These are phyloP conservation scores for Pichia pseudocactophila DNA, from an alignment of 805 yeast genomes.

Conservation along the genomic window DNA sequence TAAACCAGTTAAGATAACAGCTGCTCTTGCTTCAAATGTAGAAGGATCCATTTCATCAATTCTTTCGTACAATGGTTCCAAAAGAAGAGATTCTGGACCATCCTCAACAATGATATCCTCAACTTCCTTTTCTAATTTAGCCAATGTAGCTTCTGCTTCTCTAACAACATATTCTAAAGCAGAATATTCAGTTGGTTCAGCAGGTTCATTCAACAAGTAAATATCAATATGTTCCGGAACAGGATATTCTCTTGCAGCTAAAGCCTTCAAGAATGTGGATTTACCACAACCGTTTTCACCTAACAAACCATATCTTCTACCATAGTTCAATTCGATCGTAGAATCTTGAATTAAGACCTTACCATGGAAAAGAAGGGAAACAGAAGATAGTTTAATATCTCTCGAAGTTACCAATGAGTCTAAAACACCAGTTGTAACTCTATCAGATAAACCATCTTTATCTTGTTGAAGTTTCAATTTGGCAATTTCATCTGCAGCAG, in stretches of 20 bases:
- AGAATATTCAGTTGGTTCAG: conserved; percentile 83
- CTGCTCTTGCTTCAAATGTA: conserved; percentile 95
- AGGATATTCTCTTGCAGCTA: conserved; percentile 95
- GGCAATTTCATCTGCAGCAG: conserved; percentile 65
- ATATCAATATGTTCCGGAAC: conserved; percentile 87
- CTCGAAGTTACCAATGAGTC: conserved; percentile 83
- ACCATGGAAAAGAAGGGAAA: conserved; percentile 93
- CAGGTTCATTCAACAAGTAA: conserved; percentile 93
- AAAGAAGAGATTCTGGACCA: conserved; percentile 84
- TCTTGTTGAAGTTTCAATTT: conserved; percentile 90
- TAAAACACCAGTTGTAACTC: conserved; percentile 96
- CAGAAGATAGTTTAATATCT: conserved; percentile 86
- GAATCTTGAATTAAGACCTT: conserved; percentile 93
- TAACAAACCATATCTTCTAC: conserved; percentile 93
- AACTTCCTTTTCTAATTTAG: conserved; percentile 81
- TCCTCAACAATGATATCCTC: conserved; percentile 84
- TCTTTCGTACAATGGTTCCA: conserved; percentile 89
- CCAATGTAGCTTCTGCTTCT: conserved; percentile 91
- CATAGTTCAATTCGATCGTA: conserved; percentile 84
- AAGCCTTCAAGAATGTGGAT: conserved; percentile 84
- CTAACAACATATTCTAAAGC: conserved; percentile 95
- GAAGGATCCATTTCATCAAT: conserved; percentile 93
- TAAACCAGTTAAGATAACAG: conserved; percentile 90
- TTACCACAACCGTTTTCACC: conserved; percentile 99
- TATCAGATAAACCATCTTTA: conserved; percentile 87